Evolutionary conservation across 345 rosid genomes (phyloP).

Genomic region (Salix arbutifolia): DNA sequence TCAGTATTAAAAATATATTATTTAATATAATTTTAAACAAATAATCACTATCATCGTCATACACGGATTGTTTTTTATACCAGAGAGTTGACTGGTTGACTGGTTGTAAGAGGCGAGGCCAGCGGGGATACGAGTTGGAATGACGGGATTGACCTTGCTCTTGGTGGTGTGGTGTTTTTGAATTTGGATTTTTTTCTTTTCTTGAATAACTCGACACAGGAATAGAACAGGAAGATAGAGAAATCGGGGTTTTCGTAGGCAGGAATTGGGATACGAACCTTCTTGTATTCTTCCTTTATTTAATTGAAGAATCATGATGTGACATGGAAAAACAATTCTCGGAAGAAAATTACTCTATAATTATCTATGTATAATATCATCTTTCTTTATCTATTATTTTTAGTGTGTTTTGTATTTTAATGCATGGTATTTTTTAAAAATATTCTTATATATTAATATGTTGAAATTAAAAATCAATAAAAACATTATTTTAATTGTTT

Average conservation of each 20-base stretch:
- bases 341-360: background rate
- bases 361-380: too few species aligned
- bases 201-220: background rate
- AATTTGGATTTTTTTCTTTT: background rate
- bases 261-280: background rate
- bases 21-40: too few species aligned
- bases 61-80: background rate
- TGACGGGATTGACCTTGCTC: slow-evolving; percentile 24
- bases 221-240: too few species aligned
- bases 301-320: background rate
- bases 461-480: too few species aligned
- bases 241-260: background rate
- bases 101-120: background rate
- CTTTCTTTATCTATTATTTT: too few species aligned
- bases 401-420: too few species aligned
- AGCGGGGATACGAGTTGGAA: fast-evolving
- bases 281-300: background rate
- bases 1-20: too few species aligned
- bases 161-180: background rate
- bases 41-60: too few species aligned
- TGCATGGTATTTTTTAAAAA: too few species aligned
- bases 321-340: too few species aligned
- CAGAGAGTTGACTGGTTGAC: slow-evolving; percentile 59
- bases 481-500: too few species aligned
- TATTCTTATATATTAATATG: too few species aligned